Percentiles rank a stretch among this genome's conserved stretches.
phyloP scores from a whole-genome alignment of 2,329 filamentous ascomycete genomes.

The Botrytis porri region DNA sequence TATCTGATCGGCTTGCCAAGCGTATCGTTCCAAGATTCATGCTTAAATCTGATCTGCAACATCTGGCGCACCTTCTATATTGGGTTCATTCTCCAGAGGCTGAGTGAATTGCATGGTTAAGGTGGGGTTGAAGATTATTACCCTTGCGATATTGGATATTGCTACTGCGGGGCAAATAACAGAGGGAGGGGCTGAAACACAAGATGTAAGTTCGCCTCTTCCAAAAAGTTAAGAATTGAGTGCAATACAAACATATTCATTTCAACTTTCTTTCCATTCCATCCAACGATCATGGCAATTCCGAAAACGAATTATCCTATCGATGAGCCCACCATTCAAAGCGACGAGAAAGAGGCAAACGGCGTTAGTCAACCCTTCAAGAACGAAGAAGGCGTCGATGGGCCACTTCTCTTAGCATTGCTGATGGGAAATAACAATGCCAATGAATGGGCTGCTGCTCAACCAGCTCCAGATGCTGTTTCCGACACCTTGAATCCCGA shows the following conservation, averaged over 20 bases:
- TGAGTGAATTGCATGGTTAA: neutral
- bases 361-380: neutral
- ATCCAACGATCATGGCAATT: neutral
- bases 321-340: neutral
- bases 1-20: neutral
- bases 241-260: neutral
- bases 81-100: neutral
- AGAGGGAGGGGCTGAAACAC: neutral
- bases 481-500: neutral
- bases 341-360: neutral
- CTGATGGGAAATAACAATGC: neutral
- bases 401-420: neutral
- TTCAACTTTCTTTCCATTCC: no score
- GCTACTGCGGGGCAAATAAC: neutral
- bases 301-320: neutral
- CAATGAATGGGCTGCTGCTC: neutral
- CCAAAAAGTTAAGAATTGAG: neutral
- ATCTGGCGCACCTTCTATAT: neutral
- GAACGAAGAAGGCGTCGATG: neutral
- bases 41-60: neutral
- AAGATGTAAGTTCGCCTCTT: neutral
- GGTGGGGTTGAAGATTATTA: neutral
- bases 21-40: neutral
- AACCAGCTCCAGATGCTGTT: accelerated
- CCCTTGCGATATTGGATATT: neutral